Base-by-base conservation (phyloP, 805 yeast genomes). In the Debaryomyces castellii region DNA sequence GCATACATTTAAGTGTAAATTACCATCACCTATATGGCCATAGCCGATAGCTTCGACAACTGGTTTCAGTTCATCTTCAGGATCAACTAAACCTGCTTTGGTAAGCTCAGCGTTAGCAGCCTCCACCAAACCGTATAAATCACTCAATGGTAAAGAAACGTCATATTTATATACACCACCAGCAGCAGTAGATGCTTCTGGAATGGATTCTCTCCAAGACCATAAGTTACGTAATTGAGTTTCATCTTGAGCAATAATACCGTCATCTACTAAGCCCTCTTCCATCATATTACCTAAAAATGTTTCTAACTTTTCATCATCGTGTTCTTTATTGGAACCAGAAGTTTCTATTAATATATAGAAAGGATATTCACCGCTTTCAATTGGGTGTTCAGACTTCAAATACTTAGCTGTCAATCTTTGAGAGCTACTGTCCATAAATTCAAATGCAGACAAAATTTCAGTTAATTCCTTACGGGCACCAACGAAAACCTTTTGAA, bases 11-110 rank as follows among this genome's bases (percentile, higher is more conserved):
- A 94, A 79, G 66, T 94, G 99, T 58, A 94, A 73, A 68, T 94
- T 94, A 43, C 99, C 98, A 63, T 94, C 99, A 46, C 99, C 99
- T 58, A 94, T 80, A 61, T 94, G 99, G n/a, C 99, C 99, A 59
- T 92, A 94, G 0, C 99, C 99, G 53, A 92, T 83, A 9, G 95
- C 96, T 49, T 82, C 85, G 44, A 89, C 84, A 2, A 88, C 97
- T 2, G 97, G 96, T 63, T 76, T 78, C 3, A 77, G 73, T 35
- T 79, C 85, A 27, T 82, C 80, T 39, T 77, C 81, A 36, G 67
- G 42, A 44, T 86, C 88, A 18, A 83, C 68, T 44, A 92, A 67
- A 2, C 78, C 83, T 24, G 77, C 75, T 27, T 74, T 81, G 1
- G 49, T 58, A 51, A 94, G 73, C 55, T 78, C 78, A 38, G 66